Evolutionary conservation across 371 early-diverging fungal genomes (phyloP).

Genomic region (Mucor lusitanicus): DNA sequence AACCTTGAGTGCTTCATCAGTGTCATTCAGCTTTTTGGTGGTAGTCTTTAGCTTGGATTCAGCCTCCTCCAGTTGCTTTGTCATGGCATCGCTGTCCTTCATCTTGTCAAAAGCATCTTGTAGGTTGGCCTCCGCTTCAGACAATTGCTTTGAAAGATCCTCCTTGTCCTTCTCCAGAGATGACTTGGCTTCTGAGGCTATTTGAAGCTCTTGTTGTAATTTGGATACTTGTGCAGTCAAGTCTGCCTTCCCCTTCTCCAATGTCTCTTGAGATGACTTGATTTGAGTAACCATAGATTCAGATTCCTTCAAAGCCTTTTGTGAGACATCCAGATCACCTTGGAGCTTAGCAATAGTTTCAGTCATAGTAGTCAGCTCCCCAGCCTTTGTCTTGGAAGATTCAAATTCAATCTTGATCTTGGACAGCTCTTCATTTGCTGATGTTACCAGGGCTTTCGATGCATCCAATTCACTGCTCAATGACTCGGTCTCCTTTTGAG

Average conservation of each 20-base stretch:
- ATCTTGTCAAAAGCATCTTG: slow-evolving; percentile 15
- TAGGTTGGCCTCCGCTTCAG: slow-evolving; percentile 20
- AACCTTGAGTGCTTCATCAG: slow-evolving; percentile 55
- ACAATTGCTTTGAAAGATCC: slow-evolving; percentile 10
- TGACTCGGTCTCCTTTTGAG: not conserved
- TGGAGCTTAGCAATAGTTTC: not conserved
- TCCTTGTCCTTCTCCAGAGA: slow-evolving; percentile 74
- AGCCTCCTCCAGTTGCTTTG: not conserved
- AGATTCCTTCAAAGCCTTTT: not conserved
- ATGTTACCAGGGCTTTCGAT: not conserved
- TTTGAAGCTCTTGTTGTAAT: slow-evolving; percentile 43
- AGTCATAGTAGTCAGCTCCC: not conserved
- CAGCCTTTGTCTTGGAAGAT: not conserved
- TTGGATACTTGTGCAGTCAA: not conserved
- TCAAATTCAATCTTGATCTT: not conserved
- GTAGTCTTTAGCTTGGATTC: slow-evolving; percentile 28
- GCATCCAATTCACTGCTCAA: not conserved
- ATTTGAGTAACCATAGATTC: not conserved
- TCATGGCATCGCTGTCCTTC: slow-evolving; percentile 7
- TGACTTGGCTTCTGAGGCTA: slow-evolving; percentile 61
- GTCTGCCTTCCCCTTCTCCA: slow-evolving; percentile 4
- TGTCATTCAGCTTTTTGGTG: slow-evolving; percentile 45
- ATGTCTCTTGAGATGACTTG: not conserved
- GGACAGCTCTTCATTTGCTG: not conserved
- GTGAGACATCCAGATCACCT: not conserved